Percentiles rank a stretch among this genome's conserved stretches.
phyloP scores from a whole-genome alignment of 2,329 filamentous ascomycete genomes.

The Arachnopeziza araneosa region DNA sequence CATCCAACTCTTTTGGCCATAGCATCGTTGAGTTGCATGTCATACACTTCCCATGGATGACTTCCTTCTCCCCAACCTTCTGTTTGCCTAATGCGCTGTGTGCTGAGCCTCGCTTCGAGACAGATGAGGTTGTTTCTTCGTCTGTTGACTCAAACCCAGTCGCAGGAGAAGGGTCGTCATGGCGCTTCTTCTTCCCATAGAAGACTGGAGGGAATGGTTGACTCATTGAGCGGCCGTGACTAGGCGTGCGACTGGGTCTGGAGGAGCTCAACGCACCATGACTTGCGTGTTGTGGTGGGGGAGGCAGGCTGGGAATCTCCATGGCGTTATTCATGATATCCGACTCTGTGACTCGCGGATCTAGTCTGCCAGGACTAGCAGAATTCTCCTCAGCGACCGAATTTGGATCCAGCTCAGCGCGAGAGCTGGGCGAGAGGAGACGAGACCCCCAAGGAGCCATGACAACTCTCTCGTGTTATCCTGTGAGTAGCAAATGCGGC shows the following conservation, averaged over 20 bases:
- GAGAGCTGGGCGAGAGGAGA: conserved; percentile 25
- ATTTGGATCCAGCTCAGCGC: conserved; percentile 17
- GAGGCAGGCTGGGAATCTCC: conserved; percentile 26
- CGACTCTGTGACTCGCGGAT: conserved; percentile 25
- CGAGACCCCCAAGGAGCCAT: conserved; percentile 31
- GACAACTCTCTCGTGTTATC: conserved; percentile 18
- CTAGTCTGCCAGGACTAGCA: conserved; percentile 17
- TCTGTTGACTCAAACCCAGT: conserved; percentile 42
- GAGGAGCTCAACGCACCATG: conserved; percentile 12
- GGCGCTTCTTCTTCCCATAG: conserved; percentile 50
- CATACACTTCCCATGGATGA: conserved; percentile 71
- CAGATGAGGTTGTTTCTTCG: conserved; percentile 34
- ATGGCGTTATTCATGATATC: conserved; percentile 30
- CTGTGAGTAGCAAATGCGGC: conserved; percentile 11
- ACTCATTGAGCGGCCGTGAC: conserved; percentile 56
- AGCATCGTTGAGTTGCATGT: conserved; percentile 76
- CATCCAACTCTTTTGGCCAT: conserved; percentile 67
- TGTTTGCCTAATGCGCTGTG: conserved; percentile 27
- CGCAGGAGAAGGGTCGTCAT: conserved; percentile 32
- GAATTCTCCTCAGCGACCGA: conserved; percentile 5
- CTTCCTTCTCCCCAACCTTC: conserved; percentile 47
- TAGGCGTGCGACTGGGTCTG: conserved; percentile 10
- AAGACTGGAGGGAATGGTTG: conserved; percentile 74
- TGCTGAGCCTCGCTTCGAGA: conserved; percentile 6
- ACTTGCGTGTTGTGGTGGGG: conserved; percentile 7